A percentile compares a stretch with the other conserved stretches of the same genome.
These are phyloP conservation scores for Immersiella caudata DNA, from an alignment of 495 filamentous ascomycete species.

Conservation along the genomic window DNA sequence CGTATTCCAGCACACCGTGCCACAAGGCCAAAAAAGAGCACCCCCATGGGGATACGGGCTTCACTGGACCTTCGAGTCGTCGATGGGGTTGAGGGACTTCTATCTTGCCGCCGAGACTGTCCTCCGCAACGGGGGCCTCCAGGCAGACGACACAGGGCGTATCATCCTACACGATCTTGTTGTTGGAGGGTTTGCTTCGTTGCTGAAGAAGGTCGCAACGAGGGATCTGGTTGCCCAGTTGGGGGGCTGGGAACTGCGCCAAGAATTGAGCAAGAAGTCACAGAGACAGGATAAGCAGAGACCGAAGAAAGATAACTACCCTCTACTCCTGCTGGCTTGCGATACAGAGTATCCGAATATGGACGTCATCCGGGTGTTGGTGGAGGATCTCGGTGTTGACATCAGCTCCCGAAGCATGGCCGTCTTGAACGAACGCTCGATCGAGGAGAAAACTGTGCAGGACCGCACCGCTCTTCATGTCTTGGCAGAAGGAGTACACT, in stretches of 20 bases:
- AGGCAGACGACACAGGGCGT: background rate
- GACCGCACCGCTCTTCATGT: background rate
- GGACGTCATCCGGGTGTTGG: conserved; percentile 10
- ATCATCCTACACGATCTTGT: background rate
- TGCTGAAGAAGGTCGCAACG: conserved; percentile 4
- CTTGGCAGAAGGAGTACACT: background rate
- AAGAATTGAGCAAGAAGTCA: background rate
- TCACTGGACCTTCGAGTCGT: background rate
- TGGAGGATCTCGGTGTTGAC: conserved; percentile 3
- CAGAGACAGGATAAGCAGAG: background rate
- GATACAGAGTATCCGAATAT: background rate
- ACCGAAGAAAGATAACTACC: too few relatives aligned
- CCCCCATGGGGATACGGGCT: too few relatives aligned
- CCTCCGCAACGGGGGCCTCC: background rate
- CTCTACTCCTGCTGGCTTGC: background rate
- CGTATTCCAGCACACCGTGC: background rate
- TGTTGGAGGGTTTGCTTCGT: background rate
- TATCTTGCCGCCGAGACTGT: background rate
- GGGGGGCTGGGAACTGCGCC: background rate
- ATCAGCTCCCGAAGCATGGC: background rate
- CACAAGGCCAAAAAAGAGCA: background rate
- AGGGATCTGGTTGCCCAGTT: background rate
- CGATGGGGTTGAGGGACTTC: background rate
- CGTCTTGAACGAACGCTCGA: background rate
- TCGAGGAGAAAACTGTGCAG: background rate